Evolutionary conservation across 2,329 filamentous ascomycete genomes (phyloP).

Genomic region (Xylaria sp.): DNA sequence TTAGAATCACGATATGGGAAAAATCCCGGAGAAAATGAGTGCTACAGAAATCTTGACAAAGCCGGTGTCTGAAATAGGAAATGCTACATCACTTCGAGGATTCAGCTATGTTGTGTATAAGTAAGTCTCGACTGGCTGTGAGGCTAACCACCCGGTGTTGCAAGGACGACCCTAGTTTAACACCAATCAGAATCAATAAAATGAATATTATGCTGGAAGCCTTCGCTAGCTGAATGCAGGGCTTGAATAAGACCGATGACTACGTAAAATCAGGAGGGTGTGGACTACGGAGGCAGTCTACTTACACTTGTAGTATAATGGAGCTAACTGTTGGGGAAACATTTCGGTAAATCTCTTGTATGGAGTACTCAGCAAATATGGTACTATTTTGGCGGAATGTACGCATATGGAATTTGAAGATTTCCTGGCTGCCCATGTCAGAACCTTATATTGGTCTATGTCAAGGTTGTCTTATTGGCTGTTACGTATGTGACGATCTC

Average conservation of each 20-base stretch:
- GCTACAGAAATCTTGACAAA: not conserved
- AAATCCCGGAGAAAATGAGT: not conserved
- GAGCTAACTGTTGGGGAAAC: not conserved
- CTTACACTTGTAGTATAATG: no score
- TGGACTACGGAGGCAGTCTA: not conserved
- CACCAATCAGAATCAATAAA: not conserved
- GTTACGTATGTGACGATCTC: not conserved
- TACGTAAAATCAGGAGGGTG: not conserved
- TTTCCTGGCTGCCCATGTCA: not conserved
- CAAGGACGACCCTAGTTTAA: not conserved
- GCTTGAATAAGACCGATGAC: not conserved
- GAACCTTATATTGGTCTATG: not conserved
- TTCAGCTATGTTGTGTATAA: not conserved
- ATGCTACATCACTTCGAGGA: not conserved
- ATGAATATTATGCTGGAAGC: not conserved
- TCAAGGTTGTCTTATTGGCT: not conserved
- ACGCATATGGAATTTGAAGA: not conserved
- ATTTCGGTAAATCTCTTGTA: not conserved
- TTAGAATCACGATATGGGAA: not conserved
- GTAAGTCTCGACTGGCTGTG: not conserved
- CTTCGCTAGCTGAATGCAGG: not conserved
- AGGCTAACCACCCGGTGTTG: not conserved
- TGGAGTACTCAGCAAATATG: not conserved
- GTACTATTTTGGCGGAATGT: not conserved
- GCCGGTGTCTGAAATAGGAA: not conserved